Evolutionary conservation across 169 alveolate genomes (phyloP), one percentile per base, ranked within the genome.

Genomic region (Plasmodium malariae): DNA sequence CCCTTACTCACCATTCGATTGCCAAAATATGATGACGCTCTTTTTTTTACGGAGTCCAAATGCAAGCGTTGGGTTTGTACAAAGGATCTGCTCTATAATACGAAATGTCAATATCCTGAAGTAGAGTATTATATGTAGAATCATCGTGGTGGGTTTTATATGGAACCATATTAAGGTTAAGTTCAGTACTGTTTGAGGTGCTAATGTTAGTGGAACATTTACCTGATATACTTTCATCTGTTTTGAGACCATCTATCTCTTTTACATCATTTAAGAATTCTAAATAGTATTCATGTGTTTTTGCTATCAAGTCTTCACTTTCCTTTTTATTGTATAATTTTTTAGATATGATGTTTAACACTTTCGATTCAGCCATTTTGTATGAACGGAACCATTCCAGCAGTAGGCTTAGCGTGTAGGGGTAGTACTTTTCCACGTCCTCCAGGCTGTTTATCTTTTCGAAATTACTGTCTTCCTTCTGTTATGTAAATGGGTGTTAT

Each of bases 331-430:
- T 68, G 40, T 80, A 57, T 43, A 80, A 34, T 51, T 67, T 54
- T 34, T 80, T 80, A 5, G 83, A 80, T 37, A 80, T 80, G 9
- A 80, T 48, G 12, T 80, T 80, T 80, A 80, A 26, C 36, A 65
- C 67, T 37, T 80, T 80, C 1, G 90, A 49, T 7, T 80, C 90
- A 0, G 90, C 90, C 90, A 65, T 80, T 80, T 80, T 80, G 48
- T 80, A 80, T 40, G 90, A 80, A 9, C 90, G 78, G n/a, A 80
- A 80, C 90, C 90, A 80, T 19, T 80, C 90, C 19, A 80, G 40
- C 30, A 80, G 40, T 32, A 80, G 7, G 30, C 54, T 80, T 34
- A 65, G 54, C 12, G 90, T 80, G 40, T 80, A 60, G 30, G 90
- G 90, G 40, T 80, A 80, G 57, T 65, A 80, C 21, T 65, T 80